These are phyloP conservation scores for Amyloporia xantha DNA, from an alignment of 768 basidiomycete genomes.

Conservation along the genomic window DNA sequence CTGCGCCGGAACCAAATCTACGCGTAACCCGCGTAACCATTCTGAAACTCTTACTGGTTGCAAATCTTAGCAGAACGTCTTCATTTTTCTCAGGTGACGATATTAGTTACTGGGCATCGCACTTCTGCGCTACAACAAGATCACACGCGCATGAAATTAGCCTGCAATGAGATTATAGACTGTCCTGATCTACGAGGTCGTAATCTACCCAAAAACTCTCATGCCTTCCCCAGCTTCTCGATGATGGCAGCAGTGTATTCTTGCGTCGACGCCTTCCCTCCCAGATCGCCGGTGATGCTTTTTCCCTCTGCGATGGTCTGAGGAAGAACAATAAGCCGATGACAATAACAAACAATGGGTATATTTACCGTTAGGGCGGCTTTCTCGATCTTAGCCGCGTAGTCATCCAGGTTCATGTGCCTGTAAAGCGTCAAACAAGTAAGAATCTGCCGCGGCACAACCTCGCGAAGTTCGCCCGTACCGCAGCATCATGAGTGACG, in stretches of 20 bases:
- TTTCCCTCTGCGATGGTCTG: constrained; percentile 98
- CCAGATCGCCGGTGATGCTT: constrained; percentile 90
- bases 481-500: constrained; percentile 98
- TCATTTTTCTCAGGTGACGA: not conserved
- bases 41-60: not conserved
- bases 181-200: not conserved
- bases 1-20: constrained; percentile 4
- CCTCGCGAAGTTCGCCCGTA: constrained; percentile 31
- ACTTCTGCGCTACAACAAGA: no score
- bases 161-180: constrained; percentile 1
- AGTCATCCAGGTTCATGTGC: constrained; percentile 85
- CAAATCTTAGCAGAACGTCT: not conserved
- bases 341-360: no score
- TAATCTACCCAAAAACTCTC: constrained; percentile 9
- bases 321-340: no score
- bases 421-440: constrained; percentile 33
- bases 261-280: constrained; percentile 84
- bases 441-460: constrained; percentile 4
- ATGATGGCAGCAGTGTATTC: constrained; percentile 91
- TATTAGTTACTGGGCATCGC: no score
- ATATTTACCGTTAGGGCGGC: constrained; percentile 77
- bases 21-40: no score
- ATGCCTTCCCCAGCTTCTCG: constrained; percentile 43
- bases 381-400: constrained; percentile 87
- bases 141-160: not conserved